These are phyloP conservation scores for Pseudogymnoascus sp. DNA, from an alignment of 2,329 filamentous ascomycete genomes.

Conservation along the genomic window DNA sequence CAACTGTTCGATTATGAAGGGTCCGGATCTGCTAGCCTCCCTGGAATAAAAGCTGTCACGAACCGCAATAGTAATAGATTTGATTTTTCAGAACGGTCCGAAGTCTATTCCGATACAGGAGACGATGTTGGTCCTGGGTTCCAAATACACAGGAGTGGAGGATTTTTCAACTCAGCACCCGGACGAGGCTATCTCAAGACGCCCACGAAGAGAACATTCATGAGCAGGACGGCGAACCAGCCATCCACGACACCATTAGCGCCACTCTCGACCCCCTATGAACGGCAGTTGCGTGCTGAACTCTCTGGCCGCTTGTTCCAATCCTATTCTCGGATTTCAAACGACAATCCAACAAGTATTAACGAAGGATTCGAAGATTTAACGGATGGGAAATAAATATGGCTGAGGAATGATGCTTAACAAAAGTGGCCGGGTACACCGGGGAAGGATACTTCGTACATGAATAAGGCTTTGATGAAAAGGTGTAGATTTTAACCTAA, in stretches of 20 bases:
- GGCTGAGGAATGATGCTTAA: not conserved
- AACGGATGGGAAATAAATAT: not conserved
- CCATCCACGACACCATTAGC: conserved; percentile 37
- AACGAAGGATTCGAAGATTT: conserved; percentile 1
- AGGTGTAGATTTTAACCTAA: not conserved
- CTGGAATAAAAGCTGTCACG: not conserved
- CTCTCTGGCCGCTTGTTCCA: conserved; percentile 5
- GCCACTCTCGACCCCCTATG: conserved; percentile 37
- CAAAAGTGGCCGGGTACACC: too few species aligned
- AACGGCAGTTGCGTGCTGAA: conserved; percentile 27
- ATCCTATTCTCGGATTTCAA: conserved; percentile 3
- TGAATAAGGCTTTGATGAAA: not conserved
- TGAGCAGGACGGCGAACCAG: conserved; percentile 31
- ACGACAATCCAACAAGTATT: not conserved
- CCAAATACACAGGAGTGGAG: conserved; percentile 17
- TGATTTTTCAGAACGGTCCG: conserved; percentile 12
- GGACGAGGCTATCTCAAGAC: conserved; percentile 30
- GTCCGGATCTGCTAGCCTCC: not conserved
- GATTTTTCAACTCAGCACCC: conserved; percentile 18
- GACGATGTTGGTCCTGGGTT: conserved; percentile 20
- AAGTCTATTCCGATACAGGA: conserved; percentile 25
- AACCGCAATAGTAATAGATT: not conserved
- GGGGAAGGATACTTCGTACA: not conserved
- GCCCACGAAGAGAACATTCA: conserved; percentile 40
- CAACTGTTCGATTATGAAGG: conserved; percentile 11